Conservation (phyloP, 345 rosid species). For the Populus davidiana region DNA sequence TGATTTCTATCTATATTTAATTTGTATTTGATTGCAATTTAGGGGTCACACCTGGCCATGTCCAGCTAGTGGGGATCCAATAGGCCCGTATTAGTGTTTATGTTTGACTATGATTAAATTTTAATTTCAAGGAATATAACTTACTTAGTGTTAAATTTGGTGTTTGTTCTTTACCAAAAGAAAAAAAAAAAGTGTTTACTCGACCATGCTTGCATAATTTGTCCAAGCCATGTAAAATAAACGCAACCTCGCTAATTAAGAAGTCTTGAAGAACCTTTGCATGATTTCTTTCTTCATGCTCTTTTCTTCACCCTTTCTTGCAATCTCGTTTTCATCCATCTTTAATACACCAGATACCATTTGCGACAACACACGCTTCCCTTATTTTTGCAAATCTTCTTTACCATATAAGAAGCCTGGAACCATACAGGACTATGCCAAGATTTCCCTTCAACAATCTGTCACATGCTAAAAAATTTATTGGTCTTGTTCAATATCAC, state of each 20-base stretch:
- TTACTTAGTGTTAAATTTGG: no score
- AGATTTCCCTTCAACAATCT: slow-evolving; percentile 21
- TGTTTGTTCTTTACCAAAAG: no score
- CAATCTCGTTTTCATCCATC: neutral
- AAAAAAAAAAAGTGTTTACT: no score
- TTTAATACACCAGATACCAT: slow-evolving; percentile 5
- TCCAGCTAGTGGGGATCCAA: neutral
- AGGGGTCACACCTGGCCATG: neutral
- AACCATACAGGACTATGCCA: slow-evolving; percentile 27
- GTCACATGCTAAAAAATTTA: slow-evolving; percentile 14
- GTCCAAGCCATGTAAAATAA: no score
- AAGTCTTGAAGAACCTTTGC: neutral
- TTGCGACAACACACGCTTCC: slow-evolving; percentile 26
- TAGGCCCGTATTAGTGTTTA: neutral
- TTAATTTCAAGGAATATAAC: neutral
- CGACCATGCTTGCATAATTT: no score
- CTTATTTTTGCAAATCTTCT: slow-evolving; percentile 21
- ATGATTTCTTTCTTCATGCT: slow-evolving; percentile 5
- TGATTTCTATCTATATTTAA: neutral
- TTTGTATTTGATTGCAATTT: neutral
- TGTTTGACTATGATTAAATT: neutral
- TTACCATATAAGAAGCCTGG: slow-evolving; percentile 13
- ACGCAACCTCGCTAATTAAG: no score
- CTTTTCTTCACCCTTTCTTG: slow-evolving; percentile 19
- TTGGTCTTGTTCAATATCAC: slow-evolving; percentile 8